Base-by-base conservation (phyloP, 108 stramenopile species). In the Discostella stelligeroides region DNA sequence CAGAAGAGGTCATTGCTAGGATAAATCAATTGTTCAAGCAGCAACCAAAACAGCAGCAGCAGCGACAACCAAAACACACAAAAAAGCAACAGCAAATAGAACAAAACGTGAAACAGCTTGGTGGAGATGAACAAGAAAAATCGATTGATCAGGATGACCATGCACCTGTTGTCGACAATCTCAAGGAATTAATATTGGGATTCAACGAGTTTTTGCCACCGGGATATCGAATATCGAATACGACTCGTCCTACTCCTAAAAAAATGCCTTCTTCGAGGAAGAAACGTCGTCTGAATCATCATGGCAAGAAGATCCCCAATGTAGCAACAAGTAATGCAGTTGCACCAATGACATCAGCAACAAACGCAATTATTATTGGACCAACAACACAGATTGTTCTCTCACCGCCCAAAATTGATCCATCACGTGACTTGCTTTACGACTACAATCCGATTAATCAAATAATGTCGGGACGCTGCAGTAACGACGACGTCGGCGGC, bases 201-300 rank as follows among this genome's bases (percentile, higher is more conserved):
- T 68, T 68, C 23, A 57, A 68, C 38, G 54, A 54, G 6, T 68
- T 68, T 39, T 20, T 68, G 1, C 67, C 67, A 0, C 30, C 51
- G 9, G 67, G 57, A 12, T 68, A 47, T 27, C 37, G 41, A 18
- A 68, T 68, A 9, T 51, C 8, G 28, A 10, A 27, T 23, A 1
- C 17, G 51, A 11, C 2, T 23, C 3, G 23, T 23, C 25, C n/a
- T n/a, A n/a, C n/a, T n/a, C n/a, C n/a, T n/a, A n/a, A n/a, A n/a
- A n/a, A n/a, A n/a, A n/a, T n/a, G n/a, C n/a, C n/a, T n/a, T n/a
- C n/a, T 23, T 2, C 17, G 51, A 11, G 27, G 53, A 4, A 14
- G 53, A 27, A 23, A 1, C 48, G 17, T 18, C 17, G 5, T 49
- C 48, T 23, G 15, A 18, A 18, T 49, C 48, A 5, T 4, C 48